These are phyloP conservation scores for Auriscalpium orientale DNA, from an alignment of 768 basidiomycete species.

Conservation along the genomic window DNA sequence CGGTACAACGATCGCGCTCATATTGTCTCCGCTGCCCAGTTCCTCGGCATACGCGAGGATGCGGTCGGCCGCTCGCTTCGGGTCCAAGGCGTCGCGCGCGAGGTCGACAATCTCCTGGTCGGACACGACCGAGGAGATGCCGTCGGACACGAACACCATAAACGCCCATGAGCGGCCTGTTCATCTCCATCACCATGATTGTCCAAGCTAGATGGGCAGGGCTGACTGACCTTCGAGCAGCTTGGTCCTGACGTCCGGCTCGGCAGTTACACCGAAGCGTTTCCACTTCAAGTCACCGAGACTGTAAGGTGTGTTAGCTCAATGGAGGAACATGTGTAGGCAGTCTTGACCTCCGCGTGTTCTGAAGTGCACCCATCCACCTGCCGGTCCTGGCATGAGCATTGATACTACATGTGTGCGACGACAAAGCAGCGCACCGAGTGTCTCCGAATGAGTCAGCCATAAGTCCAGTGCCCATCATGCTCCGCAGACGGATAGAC, in stretches of 20 bases:
- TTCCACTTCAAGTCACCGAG: constrained; percentile 88
- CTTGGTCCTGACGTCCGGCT: constrained; percentile 78
- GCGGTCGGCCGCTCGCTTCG: constrained; percentile 71
- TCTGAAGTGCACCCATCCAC: constrained; percentile 93
- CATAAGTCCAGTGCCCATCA: constrained; percentile 85
- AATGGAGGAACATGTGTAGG: neutral
- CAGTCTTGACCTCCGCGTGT: constrained; percentile 70
- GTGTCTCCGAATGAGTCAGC: constrained; percentile 94
- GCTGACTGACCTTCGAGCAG: constrained; percentile 57
- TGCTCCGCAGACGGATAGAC: constrained; percentile 72
- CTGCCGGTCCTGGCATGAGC: constrained; percentile 27
- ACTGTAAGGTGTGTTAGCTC: constrained; percentile 30
- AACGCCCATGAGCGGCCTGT: constrained; percentile 81
- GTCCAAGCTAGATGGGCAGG: neutral
- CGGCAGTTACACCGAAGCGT: constrained; percentile 84
- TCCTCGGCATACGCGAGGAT: constrained; percentile 87
- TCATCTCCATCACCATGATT: neutral
- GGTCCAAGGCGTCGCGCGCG: constrained; percentile 60
- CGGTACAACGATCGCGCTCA: constrained; percentile 85
- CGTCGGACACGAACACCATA: constrained; percentile 87
- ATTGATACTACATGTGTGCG: too few relatives aligned
- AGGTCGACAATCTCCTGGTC: constrained; percentile 95
- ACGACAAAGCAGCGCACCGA: constrained; percentile 37
- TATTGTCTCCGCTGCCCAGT: constrained; percentile 83
- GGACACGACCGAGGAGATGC: constrained; percentile 83